Evolutionary conservation across 75 land plant genomes (phyloP).

Genomic region (Picea glauca): DNA sequence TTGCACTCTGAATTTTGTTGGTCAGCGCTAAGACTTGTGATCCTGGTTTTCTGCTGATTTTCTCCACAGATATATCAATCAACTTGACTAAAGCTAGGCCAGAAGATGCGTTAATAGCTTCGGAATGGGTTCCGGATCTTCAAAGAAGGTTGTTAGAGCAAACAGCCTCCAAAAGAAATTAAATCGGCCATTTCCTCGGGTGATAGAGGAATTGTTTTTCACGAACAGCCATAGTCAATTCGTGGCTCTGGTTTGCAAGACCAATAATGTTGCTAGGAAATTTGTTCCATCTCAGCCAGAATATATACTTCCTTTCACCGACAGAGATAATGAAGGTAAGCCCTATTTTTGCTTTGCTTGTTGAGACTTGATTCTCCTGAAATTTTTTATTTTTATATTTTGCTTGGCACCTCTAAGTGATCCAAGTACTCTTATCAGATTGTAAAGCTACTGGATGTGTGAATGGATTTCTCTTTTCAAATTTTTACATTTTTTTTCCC

Average conservation of each 20-base stretch:
- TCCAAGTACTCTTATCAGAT: too few relatives aligned
- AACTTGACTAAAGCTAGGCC: neutral
- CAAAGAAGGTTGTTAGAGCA: constrained; percentile 3
- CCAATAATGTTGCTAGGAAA: neutral
- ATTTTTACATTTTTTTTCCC: too few relatives aligned
- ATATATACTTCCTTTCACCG: neutral
- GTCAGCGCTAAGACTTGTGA: neutral
- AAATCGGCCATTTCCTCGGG: constrained; percentile 5
- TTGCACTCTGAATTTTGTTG: neutral
- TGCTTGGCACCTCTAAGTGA: too few relatives aligned
- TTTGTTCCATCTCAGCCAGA: neutral
- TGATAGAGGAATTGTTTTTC: constrained; percentile 3
- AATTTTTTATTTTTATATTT: neutral
- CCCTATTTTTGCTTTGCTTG: neutral
- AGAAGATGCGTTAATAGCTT: neutral
- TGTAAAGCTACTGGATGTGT: too few relatives aligned
- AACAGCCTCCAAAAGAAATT: neutral
- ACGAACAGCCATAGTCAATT: neutral
- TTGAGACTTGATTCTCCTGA: neutral
- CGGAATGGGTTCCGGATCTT: constrained; percentile 2
- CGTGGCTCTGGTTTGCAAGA: constrained; percentile 7
- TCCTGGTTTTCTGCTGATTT: neutral
- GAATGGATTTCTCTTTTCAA: too few relatives aligned
- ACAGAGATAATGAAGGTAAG: constrained; percentile 8
- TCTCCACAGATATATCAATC: neutral